Evolutionary conservation across 352 stramenopile genomes (phyloP), one percentile per base, ranked within the genome.

Genomic region (Pythium volutum): DNA sequence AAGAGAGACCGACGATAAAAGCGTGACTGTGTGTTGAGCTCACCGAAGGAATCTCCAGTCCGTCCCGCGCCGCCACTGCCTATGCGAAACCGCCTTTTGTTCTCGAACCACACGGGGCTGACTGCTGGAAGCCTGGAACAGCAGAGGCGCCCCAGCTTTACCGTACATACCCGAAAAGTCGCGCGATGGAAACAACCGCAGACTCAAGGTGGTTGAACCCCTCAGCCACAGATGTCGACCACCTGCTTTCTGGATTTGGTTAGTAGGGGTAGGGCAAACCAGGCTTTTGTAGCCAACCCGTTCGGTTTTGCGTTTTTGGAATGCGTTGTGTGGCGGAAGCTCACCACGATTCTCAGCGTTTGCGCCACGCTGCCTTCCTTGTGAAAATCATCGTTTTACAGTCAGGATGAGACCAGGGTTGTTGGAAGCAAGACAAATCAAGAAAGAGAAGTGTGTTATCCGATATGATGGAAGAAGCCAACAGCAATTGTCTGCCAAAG

Each of bases 91-190:
- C 29, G 54, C 22, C 38, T 46, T 60, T 43, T 23, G 47, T 46
- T 62, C 42, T 47, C 34, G 48, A 33, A 47, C n/a, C 33, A 23
- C 27, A 20, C 33, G 38, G 25, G n/a, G 22, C 29, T 47, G n/a
- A 59, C 62, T 63, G 62, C 62, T 69, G 62, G 54, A 59, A 47
- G 47, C 46, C 26, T 64, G 62, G 62, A 69, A 69, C 46, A 62
- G 54, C 55, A 62, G 55, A 63, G 47, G 47, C 47, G n/a, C 6
- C 33, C 20, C 42, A 22, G 29, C 42, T 23, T 51, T 58, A 42
- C 49, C 52, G 46, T 57, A 55, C 59, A 57, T 61, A 49, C 51
- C 42, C 29, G 29, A 22, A 34, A 25, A 33, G 39, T 55, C 58
- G 45, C 49, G 53, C 58, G 5, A 33, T 38, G 33, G 33, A 61